These are phyloP conservation scores for Apiospora malaysiana DNA, from an alignment of 2,329 filamentous ascomycete genomes.

Conservation along the genomic window DNA sequence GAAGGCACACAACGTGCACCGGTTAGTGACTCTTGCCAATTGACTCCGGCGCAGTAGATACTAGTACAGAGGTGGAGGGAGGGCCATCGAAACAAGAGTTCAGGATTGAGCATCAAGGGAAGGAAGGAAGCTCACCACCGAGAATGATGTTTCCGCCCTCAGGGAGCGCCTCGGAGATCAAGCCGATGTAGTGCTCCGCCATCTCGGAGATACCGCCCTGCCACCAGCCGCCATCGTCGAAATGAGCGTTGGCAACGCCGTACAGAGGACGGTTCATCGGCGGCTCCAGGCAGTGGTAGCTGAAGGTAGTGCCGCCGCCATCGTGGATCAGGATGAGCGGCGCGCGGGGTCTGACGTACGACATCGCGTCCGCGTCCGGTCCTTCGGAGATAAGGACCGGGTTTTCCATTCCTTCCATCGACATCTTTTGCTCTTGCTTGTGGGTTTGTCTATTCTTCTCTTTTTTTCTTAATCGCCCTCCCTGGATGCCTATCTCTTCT, in stretches of 20 bases:
- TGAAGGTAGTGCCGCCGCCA: constrained; percentile 64
- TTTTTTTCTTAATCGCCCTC: neutral
- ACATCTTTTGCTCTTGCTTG: neutral
- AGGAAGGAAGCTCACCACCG: constrained; percentile 43
- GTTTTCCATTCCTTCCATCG: constrained; percentile 40
- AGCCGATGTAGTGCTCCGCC: constrained; percentile 54
- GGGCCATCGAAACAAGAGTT: neutral
- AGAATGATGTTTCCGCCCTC: constrained; percentile 50
- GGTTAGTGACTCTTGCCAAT: neutral
- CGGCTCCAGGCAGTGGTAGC: constrained; percentile 58
- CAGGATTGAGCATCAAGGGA: neutral
- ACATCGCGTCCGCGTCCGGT: constrained; percentile 23
- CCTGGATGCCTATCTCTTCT: neutral
- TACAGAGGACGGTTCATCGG: constrained; percentile 55
- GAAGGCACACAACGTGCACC: neutral
- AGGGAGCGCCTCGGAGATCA: constrained; percentile 49
- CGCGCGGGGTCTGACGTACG: constrained; percentile 32
- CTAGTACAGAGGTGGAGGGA: neutral
- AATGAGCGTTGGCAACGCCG: constrained; percentile 61
- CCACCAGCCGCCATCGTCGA: constrained; percentile 53
- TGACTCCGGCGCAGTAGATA: neutral
- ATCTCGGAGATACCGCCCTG: constrained; percentile 60
- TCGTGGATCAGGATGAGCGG: constrained; percentile 65
- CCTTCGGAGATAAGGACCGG: constrained; percentile 38
- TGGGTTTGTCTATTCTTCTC: neutral